A percentile compares a stretch with the other conserved stretches of the same genome.
Evolutionary conservation across 768 basidiomycete species (phyloP).

Genomic region (Lactifluus subvellereus): DNA sequence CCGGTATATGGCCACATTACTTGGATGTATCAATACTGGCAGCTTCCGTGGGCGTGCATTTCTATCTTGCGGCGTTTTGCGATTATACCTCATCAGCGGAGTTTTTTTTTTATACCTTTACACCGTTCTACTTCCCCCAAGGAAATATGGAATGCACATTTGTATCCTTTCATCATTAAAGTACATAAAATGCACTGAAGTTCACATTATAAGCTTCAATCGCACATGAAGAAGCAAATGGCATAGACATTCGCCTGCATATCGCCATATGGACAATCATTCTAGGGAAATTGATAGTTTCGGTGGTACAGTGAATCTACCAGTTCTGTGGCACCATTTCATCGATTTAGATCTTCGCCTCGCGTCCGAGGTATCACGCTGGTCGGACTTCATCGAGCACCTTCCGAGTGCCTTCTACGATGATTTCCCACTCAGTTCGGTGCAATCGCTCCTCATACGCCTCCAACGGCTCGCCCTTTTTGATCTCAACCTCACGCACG

Average conservation of each 20-base stretch:
- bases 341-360: slow-evolving; percentile 7
- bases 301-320: slow-evolving; percentile 8
- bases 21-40: not conserved
- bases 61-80: slow-evolving; percentile 14
- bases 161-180: not conserved
- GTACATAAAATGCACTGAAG: not conserved
- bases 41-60: not conserved
- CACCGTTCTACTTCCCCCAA: slow-evolving; percentile 12
- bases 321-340: not conserved
- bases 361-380: not conserved
- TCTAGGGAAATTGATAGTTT: not conserved
- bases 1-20: not conserved
- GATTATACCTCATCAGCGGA: not conserved
- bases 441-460: slow-evolving; percentile 76
- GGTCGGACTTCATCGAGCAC: slow-evolving; percentile 50
- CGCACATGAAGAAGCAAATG: slow-evolving; percentile 1
- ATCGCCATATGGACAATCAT: slow-evolving; percentile 1
- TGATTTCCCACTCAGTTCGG: slow-evolving; percentile 78
- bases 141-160: slow-evolving; percentile 9
- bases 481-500: slow-evolving; percentile 70
- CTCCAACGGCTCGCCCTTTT: slow-evolving; percentile 64
- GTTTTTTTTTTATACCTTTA: not conserved
- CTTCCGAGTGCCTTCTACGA: slow-evolving; percentile 77
- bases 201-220: not conserved
- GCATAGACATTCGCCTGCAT: not conserved